A percentile compares a stretch with the other conserved stretches of the same genome.
phyloP scores from a whole-genome alignment of 495 filamentous ascomycete genomes.

The Penicillium daleae region DNA sequence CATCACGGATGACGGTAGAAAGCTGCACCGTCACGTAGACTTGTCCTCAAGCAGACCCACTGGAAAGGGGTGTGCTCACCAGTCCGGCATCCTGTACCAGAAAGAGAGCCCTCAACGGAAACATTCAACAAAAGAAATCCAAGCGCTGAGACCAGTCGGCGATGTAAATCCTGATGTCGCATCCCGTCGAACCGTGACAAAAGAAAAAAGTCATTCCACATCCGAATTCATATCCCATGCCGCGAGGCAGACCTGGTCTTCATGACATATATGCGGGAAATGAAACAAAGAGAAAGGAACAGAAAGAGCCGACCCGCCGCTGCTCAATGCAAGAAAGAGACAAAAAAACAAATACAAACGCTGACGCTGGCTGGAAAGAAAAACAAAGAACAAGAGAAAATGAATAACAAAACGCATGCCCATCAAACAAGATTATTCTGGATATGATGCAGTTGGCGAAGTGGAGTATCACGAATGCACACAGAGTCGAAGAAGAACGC shows the following conservation, averaged over 20 bases:
- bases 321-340: constrained; percentile 49
- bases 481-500: constrained; percentile 49
- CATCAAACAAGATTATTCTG: constrained; percentile 38
- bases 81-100: constrained; percentile 53
- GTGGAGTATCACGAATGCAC: constrained; percentile 56
- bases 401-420: constrained; percentile 23
- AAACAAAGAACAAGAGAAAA: constrained; percentile 32
- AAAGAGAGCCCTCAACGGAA: constrained; percentile 35
- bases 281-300: constrained; percentile 36
- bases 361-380: constrained; percentile 45
- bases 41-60: constrained; percentile 35
- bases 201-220: constrained; percentile 53
- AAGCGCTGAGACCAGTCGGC: constrained; percentile 29
- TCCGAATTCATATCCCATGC: constrained; percentile 59
- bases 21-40: constrained; percentile 26
- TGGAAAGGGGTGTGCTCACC: constrained; percentile 33
- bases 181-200: constrained; percentile 38
- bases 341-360: constrained; percentile 30
- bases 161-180: constrained; percentile 8
- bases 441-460: constrained; percentile 44
- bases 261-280: constrained; percentile 53
- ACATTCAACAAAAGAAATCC: constrained; percentile 14
- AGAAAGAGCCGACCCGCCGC: constrained; percentile 59
- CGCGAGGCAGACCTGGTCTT: constrained; percentile 65
- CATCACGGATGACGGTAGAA: constrained; percentile 49